phyloP scores from a whole-genome alignment of 306 rosid genomes.

The Alnus rubra region DNA sequence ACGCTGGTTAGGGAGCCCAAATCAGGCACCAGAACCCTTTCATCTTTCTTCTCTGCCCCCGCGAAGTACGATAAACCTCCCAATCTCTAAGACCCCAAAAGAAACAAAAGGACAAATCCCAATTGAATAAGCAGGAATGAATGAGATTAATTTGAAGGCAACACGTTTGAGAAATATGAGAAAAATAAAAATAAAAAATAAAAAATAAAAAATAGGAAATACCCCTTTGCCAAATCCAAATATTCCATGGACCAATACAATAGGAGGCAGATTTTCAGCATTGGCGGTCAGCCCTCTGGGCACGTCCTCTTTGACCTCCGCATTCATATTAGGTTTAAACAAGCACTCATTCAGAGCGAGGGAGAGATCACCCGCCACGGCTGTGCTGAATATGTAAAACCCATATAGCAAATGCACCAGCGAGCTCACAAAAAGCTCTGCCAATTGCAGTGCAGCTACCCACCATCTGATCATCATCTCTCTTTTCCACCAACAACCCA shows the following conservation, averaged over 20 bases:
- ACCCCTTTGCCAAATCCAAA: constrained; percentile 99
- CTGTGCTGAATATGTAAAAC: constrained; percentile 84
- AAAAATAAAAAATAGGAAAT: not conserved
- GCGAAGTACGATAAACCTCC: constrained; percentile 88
- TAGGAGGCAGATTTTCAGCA: constrained; percentile 63
- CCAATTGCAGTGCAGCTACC: constrained; percentile 50
- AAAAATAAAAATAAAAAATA: not conserved
- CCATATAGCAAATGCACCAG: constrained; percentile 80
- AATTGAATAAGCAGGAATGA: not conserved
- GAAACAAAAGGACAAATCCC: not conserved
- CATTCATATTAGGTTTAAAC: constrained; percentile 34
- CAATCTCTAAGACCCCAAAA: constrained; percentile 50
- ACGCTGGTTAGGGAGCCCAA: constrained; percentile 92
- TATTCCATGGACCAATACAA: constrained; percentile 91
- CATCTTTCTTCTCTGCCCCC: constrained; percentile 98
- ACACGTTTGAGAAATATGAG: not conserved
- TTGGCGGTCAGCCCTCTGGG: not conserved
- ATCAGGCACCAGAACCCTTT: constrained; percentile 96
- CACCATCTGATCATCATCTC: constrained; percentile 74
- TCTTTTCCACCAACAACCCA: not conserved
- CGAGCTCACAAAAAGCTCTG: constrained; percentile 70
- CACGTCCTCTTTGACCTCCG: constrained; percentile 27
- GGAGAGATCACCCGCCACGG: constrained; percentile 86
- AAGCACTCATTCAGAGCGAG: constrained; percentile 46
- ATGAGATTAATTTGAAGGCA: not conserved